Evolutionary conservation across 805 yeast genomes (phyloP), one percentile per base, ranked within the genome.

Genomic region (Sporopachydermia lactativora): DNA sequence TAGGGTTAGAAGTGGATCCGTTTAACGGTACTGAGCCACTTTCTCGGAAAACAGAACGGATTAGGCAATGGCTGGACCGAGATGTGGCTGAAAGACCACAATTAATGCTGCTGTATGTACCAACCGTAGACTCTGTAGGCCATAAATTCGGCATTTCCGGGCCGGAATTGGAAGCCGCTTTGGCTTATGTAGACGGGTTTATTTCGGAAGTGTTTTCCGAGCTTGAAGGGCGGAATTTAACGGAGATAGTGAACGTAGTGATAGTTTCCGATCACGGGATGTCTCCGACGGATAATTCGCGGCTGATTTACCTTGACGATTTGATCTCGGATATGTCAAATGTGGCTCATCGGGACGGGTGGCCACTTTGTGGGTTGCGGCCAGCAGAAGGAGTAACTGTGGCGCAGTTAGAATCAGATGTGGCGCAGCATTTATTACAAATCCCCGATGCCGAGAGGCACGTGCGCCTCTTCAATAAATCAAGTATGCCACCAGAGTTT

Each of bases 221-320:
- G 5, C 49, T 88, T 15, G 43, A 52, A 1, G 51, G 54, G 15
- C 64, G 95, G 42, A 76, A 81, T 47, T 59, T 85, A 44, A 59
- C 69, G 0, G 66, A 75, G 16, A 66, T 84, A 35, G 81, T 81
- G 15, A 88, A 89, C 54, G 59, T 88, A 15, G 59, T 89, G 0
- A 61, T 88, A 36, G 81, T 88, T 3, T 82, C 95, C 37, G 96
- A 88, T 56, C 96, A 86, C 55, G 96, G 96, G 6, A 86, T 85
- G 95, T 79, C 94, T 0, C 89, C 95, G 4, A 81, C 94, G 1
- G 70, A 83, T 1, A 71, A 76, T 46, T 72, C 76, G 8, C 61
- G 95, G 44, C 55, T 83, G 6, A 60, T 86, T 1, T 74, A 73
- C 45, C 57, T 88, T 45, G 95, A 85, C 54, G 92, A 85, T 47